Evolutionary conservation across 495 filamentous ascomycete species (phyloP).

Genomic region (Xylaria intraflava): DNA sequence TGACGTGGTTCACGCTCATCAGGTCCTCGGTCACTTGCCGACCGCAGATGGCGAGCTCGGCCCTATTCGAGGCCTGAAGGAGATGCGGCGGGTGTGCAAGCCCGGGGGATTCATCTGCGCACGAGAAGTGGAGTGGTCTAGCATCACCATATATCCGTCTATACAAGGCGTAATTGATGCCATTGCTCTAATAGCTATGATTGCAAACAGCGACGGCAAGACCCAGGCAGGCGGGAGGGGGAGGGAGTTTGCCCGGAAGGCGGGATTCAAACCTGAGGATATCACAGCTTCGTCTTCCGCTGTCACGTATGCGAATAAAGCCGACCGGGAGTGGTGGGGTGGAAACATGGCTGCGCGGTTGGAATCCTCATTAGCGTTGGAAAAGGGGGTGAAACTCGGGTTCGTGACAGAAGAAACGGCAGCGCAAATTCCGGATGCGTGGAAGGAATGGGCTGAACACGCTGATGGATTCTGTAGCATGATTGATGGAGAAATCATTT

Average conservation of each 20-base stretch:
- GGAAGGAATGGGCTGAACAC: slow-evolving; percentile 34
- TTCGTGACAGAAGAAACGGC: slow-evolving; percentile 28
- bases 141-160: background rate
- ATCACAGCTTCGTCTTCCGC: slow-evolving; percentile 8
- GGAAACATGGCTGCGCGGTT: slow-evolving; percentile 5
- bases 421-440: slow-evolving; percentile 35
- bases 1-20: slow-evolving; percentile 43
- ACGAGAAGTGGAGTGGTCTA: slow-evolving; percentile 33
- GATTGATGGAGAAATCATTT: slow-evolving; percentile 2
- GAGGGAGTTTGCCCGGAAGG: slow-evolving; percentile 10
- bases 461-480: slow-evolving; percentile 23
- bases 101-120: slow-evolving; percentile 36
- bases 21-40: slow-evolving; percentile 35
- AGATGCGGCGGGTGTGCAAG: slow-evolving; percentile 40
- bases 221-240: background rate
- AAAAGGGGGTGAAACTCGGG: slow-evolving; percentile 28
- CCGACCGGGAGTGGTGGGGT: slow-evolving; percentile 1
- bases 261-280: slow-evolving; percentile 1
- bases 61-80: slow-evolving; percentile 31
- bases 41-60: slow-evolving; percentile 13
- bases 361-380: background rate
- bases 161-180: background rate
- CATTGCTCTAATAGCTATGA: background rate
- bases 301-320: slow-evolving; percentile 8
- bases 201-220: background rate